Base-by-base conservation (phyloP, 306 rosid species). In the Prunus kanzakura region DNA sequence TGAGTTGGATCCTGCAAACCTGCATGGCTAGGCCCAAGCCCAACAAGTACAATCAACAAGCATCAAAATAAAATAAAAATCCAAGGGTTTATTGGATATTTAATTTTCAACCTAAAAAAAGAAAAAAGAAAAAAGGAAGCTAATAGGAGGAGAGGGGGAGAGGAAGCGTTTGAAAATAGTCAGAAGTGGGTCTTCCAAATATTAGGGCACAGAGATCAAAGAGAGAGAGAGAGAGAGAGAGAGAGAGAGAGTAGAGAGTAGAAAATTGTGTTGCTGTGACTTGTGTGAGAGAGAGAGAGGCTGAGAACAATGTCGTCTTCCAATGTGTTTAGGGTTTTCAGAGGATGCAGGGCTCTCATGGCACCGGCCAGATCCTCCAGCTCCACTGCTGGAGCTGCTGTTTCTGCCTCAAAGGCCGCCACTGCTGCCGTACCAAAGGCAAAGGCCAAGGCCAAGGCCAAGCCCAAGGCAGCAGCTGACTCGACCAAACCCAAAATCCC, bases 291-390 rank as follows among this genome's bases (percentile, higher is more conserved):
- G 5, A 62, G 35, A 60, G n/a, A 74, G 74, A 13, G 43, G 35
- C 65, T 60, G 65, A 46, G 38, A 57, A 27, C 77, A 43, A 73
- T 58, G 77, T 46, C 68, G 25, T 73, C 68, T 19, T 73, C 68
- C 45, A 73, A 25, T 8, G 55, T 49, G 7, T 15, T 73, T 58
- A 84, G 85, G 76, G 78, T 74, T 80, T 70, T 78, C 72, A 67
- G 81, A 67, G 87, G 82, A 12, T 76, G 82, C 71, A 71, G 70
- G 10, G 78, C 82, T 38, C 78, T 84, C 50, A 49, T 81, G 29
- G 78, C 82, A 4, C 69, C 82, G 22, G 50, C 78, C 19, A 84
- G 74, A 38, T 74, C 87, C 29, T 76, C 82, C 18, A 46, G 76
- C 4, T 19, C 86, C 16, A 38, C 75, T 10, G 12, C 72, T 46